A percentile compares a stretch with the other conserved stretches of the same genome.
These are phyloP conservation scores for Stygiomarasmius scandens DNA, from an alignment of 1,284 basidiomycete species.

Conservation along the genomic window DNA sequence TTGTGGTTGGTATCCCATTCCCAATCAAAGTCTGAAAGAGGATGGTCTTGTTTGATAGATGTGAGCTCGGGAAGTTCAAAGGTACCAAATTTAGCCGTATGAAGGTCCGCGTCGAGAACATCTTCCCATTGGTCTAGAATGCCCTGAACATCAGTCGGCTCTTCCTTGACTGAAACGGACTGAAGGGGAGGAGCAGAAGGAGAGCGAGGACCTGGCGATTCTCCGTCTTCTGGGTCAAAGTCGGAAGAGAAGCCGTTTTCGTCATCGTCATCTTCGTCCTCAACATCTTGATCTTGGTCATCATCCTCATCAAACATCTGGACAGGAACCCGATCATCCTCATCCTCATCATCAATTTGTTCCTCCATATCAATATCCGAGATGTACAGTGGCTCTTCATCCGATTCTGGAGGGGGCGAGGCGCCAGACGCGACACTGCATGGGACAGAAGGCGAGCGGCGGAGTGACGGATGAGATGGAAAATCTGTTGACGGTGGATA, in stretches of 20 bases:
- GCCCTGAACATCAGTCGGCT: slow-evolving; percentile 59
- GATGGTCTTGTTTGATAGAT: slow-evolving; percentile 36
- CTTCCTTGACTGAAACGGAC: slow-evolving; percentile 53
- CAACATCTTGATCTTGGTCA: neutral
- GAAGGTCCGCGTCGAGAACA: slow-evolving; percentile 15
- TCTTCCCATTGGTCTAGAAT: slow-evolving; percentile 70
- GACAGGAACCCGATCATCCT: neutral
- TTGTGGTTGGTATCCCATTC: slow-evolving; percentile 16
- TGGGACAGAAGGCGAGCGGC: slow-evolving; percentile 45
- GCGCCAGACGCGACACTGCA: slow-evolving; percentile 35
- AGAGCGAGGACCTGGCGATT: slow-evolving; percentile 60
- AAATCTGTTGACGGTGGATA: slow-evolving; percentile 4
- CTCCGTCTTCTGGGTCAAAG: slow-evolving; percentile 30
- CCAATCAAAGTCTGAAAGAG: slow-evolving; percentile 2
- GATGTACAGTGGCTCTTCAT: slow-evolving; percentile 15
- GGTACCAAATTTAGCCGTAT: neutral
- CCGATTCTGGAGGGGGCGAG: slow-evolving; percentile 25
- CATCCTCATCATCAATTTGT: slow-evolving; percentile 9
- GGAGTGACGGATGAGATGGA: slow-evolving; percentile 18
- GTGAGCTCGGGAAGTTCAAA: neutral
- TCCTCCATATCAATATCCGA: slow-evolving; percentile 21
- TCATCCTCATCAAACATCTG: neutral
- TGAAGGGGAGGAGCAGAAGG: slow-evolving; percentile 48
- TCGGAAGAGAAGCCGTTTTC: slow-evolving; percentile 9
- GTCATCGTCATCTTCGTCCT: slow-evolving; percentile 15